Evolutionary conservation across 169 alveolate genomes (phyloP), one percentile per base, ranked within the genome.

Genomic region (Plasmodium berghei): DNA sequence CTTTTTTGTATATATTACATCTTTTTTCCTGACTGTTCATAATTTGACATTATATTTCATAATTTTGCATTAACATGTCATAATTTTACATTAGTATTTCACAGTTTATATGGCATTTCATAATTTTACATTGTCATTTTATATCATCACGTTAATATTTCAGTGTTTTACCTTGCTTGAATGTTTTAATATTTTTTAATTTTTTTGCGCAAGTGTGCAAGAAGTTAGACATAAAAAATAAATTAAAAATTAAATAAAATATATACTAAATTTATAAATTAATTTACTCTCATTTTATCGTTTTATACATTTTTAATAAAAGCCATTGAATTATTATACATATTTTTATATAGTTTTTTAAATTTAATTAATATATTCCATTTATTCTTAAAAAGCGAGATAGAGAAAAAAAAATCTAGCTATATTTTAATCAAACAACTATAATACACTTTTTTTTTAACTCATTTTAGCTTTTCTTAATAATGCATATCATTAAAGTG

Each of bases 141-240:
- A 40, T 40, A 24, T 14, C 20, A 28, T 73, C 34, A 18, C 87
- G 24, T 49, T 73, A 59, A n/a, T 49, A 56, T 61, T 52, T 58
- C 63, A 16, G 49, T 42, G 66, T 45, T 73, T 73, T 73, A 59
- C 58, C 46, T 72, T 45, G 18, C 28, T 20, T 69, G 22, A 24
- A 10, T 9, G 64, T 24, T 59, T 74, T 1, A 24, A 10, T 61
- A 61, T 55, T 59, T 77, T 77, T 75, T 75, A 63, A 63, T 77
- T 77, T 77, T 55, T 77, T 56, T 70, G 54, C 89, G 64, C 26
- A 20, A 48, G 66, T 77, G 89, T 77, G 89, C 77, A 67, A 61
- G 34, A 52, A 52, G 59, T 52, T 14, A 52, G 59, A 52, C 20
- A 52, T 16, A 52, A 52, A 52, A 14, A 14, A 52, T 14, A 52